phyloP scores from a whole-genome alignment of 2,329 filamentous ascomycete species.

The Parafenestella ontariensis region DNA sequence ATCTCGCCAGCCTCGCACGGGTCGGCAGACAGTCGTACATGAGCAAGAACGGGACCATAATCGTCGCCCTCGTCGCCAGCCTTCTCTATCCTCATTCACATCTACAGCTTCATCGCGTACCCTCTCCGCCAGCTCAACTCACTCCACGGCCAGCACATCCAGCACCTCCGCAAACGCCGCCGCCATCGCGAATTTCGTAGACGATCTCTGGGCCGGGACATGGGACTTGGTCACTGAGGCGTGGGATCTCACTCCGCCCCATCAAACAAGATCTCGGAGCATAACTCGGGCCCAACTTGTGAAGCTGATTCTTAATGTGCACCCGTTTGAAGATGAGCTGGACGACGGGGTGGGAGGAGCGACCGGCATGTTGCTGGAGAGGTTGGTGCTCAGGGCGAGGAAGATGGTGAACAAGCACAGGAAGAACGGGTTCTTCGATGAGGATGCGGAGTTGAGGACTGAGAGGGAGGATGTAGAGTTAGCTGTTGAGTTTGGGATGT shows the following conservation, averaged over 20 bases:
- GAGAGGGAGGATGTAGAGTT: conserved; percentile 1
- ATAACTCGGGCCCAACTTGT: conserved; percentile 1
- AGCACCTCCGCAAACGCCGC: neutral
- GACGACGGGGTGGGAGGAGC: neutral
- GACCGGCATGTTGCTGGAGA: neutral
- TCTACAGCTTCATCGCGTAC: neutral
- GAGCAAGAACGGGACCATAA: neutral
- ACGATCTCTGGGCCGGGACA: conserved; percentile 2
- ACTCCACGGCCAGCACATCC: neutral
- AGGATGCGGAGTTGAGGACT: neutral
- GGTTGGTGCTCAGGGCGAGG: neutral
- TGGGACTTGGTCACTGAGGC: conserved; percentile 2
- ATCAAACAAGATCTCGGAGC: neutral
- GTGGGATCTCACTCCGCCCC: neutral
- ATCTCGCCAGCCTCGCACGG: neutral
- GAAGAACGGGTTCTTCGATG: neutral
- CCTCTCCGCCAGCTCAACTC: too few relatives aligned
- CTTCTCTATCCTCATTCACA: neutral
- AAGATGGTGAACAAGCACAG: conserved; percentile 1
- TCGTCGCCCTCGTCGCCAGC: neutral
- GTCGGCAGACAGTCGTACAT: neutral
- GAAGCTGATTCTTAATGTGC: neutral
- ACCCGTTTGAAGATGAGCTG: neutral
- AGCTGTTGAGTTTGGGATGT: neutral
- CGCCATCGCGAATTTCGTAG: neutral